Base-by-base conservation (phyloP, 1,139 yeast species). In the Protomyces inouyei region DNA sequence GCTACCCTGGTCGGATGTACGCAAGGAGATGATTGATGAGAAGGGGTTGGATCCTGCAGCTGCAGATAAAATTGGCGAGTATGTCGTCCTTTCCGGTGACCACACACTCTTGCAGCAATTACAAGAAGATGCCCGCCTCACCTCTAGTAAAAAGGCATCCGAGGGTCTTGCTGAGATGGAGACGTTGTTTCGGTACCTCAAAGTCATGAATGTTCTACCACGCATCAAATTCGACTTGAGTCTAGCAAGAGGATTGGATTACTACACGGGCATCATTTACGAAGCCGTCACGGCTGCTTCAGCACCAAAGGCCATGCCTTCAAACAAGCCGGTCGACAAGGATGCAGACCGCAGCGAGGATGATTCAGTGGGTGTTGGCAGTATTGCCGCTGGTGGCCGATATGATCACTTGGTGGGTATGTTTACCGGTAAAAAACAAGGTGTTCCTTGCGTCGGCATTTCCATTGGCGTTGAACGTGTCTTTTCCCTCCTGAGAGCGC, bases 351-450 rank as follows among this genome's bases (percentile, higher is more conserved):
- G 96, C 64, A 88, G 96, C 61, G 98, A 90, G 69, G 68, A 67
- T 28, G 71, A 65, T 35, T 90, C 88, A 72, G 98, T 93, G 60
- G 98, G 98, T 71, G 97, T 93, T 61, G 98, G 98, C 36, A 92
- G 98, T 8, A 90, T 93, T 71, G 96, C 97, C 65, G 98, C 97
- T 55, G 98, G 98, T 78, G 98, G 98, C 70, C 88, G 98, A 76
- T 93, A 93, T 76, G 98, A 93, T 76, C 87, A 88, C 71, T 82
- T 93, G 68, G 98, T 93, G 40, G 97, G 97, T 70, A 93, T 93
- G 98, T 93, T 93, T 76, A 86, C 97, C 68, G 82, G 82, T 67
- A 93, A 93, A 70, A 80, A 83, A 56, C 81, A 80, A 32, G 87
- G 93, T 35, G 91, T 93, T 72, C 98, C 98, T 28, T 93, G 98